Base-by-base conservation (phyloP, 2,329 filamentous ascomycete genomes). In the Fusarium kyushuense region DNA sequence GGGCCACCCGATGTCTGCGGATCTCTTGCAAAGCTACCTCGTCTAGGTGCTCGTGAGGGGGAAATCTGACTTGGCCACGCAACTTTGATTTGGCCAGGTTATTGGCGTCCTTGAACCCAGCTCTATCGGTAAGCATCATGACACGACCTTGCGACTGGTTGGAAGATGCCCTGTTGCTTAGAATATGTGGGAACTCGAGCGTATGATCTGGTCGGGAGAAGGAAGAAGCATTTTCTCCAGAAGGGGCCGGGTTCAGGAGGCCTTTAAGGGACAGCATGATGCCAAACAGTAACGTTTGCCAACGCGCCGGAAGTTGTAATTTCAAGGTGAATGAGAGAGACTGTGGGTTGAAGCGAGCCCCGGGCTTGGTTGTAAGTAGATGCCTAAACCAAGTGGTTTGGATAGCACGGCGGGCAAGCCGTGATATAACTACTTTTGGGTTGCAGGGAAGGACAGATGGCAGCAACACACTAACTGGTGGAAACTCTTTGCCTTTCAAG, bases 61-160 rank as follows among this genome's bases (percentile, higher is more conserved):
- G 86, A 75, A 90, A 97, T 75, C 90, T 90, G 70, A 96, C 83
- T 29, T 85, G 81, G 5, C 91, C 92, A 65, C 89, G 88, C 32
- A 87, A 82, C 67, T 86, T 88, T 48, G 86, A 87, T 72, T 87
- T 89, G 27, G 85, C 83, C 75, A 72, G 25, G 48, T 52, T 65
- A 23, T 49, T 66, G 60, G 85, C 84, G 46, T 86, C 87, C 72
- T 87, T 88, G 29, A 84, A 83, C 13, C 38, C 43, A 29, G 29
- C 17, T 56, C 47, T 52, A 46, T 40, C 58, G 19, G 51, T 54
- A 41, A 61, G 59, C 56, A 72, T 69, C n/a, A 54, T 56, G 13
- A 48, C 36, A 23, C 38, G 65, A 10, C 61, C 53, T 33, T 64
- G 51, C 12, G 36, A 21, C 35, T 52, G 30, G 27, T 42, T 57